Percentiles rank a stretch among this genome's conserved stretches.
Evolutionary conservation across 148 eudicot genomes (phyloP).

Genomic region (Rheum nobile): DNA sequence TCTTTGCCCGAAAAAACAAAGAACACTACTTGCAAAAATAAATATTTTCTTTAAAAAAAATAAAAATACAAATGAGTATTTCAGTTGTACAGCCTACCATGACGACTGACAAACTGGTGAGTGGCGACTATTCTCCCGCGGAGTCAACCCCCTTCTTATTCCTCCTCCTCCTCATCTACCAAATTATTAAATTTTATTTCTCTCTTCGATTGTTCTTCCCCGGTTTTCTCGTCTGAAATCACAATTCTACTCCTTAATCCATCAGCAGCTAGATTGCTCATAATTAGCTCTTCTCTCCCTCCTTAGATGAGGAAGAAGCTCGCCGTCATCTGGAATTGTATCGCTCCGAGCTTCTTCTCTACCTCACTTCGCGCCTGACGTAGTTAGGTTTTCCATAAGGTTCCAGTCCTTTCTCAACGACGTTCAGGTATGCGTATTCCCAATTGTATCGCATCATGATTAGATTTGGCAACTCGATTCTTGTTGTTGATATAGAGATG

Average conservation of each 20-base stretch:
- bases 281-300: background rate
- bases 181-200: background rate
- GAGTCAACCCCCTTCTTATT: constrained; percentile 1
- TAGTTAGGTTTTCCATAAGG: background rate
- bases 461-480: background rate
- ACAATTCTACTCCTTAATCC: background rate
- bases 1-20: background rate
- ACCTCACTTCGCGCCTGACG: background rate
- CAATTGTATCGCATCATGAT: background rate
- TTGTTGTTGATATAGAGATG: background rate
- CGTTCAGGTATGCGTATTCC: background rate
- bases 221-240: background rate
- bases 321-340: background rate
- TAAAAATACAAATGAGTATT: background rate
- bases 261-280: background rate
- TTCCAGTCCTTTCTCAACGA: background rate
- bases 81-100: background rate
- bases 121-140: constrained; percentile 2
- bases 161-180: background rate
- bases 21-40: background rate
- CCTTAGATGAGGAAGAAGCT: background rate
- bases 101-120: constrained; percentile 1
- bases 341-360: background rate
- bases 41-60: background rate
- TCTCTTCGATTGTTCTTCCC: background rate